Evolutionary conservation across 2,329 filamentous ascomycete genomes (phyloP), one percentile per base, ranked within the genome.

Genomic region (Claviceps africana): DNA sequence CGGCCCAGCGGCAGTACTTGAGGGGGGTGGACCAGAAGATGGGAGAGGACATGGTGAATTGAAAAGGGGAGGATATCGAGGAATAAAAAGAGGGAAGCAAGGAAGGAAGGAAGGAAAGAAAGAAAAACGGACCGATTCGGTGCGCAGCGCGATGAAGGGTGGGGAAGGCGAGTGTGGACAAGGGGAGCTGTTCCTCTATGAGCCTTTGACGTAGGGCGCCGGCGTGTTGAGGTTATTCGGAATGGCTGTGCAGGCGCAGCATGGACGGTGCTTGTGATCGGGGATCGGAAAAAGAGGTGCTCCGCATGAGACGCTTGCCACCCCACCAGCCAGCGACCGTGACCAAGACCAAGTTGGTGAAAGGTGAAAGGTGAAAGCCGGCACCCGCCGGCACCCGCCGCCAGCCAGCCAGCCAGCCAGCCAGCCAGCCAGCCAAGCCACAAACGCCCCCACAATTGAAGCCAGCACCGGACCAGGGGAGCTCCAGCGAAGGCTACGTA

Each of bases 21-120:
- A 94, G 64, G 58, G 93, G 93, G 54, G 79, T 77, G 59, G 81
- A 78, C 82, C 85, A 96, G 85, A 98, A 96, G 61, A 88, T 85
- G 52, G 78, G 75, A 55, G 76, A 61, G 57, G 79, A 77, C 84
- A 89, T 89, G 57, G 22, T 65, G 65, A n/a, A n/a, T n/a, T n/a
- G n/a, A n/a, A n/a, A n/a, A n/a, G n/a, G n/a, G n/a, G n/a, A n/a
- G n/a, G n/a, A n/a, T n/a, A n/a, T n/a, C n/a, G n/a, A n/a, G n/a
- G n/a, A n/a, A n/a, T n/a, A n/a, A n/a, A n/a, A n/a, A n/a, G 56
- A 51, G 53, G 55, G 57, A 37, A 25, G 13, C 8, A 13, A 19
- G 13, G 25, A 3, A 19, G 17, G 40, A 33, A 8, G 5, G 30
- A 17, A 9, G 21, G 19, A 19, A 8, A 7, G 2, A 42, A 19